Evolutionary conservation across 2,329 filamentous ascomycete species (phyloP).

Genomic region (Nigrospora sphaerica): DNA sequence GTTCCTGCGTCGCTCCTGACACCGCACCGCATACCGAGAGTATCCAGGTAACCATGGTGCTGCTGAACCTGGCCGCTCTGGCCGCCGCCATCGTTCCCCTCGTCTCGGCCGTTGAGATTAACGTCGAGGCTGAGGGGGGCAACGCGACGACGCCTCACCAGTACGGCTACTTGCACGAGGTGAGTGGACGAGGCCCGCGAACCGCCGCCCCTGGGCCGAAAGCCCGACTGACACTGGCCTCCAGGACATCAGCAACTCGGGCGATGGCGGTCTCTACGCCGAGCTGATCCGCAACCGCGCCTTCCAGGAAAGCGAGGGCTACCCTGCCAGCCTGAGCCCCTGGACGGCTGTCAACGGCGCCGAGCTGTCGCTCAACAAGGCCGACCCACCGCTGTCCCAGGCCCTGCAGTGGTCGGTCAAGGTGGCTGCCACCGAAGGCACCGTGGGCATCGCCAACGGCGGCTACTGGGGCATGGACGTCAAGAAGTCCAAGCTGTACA

Average conservation of each 20-base stretch:
- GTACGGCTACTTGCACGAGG: slow-evolving; percentile 39
- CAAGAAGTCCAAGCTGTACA: slow-evolving; percentile 33
- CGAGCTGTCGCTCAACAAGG: slow-evolving; percentile 37
- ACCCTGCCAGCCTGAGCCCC: slow-evolving; percentile 34
- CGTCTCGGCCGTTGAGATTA: slow-evolving; percentile 25
- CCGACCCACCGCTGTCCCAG: slow-evolving; percentile 39
- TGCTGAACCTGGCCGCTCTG: slow-evolving; percentile 10
- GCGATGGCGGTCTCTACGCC: slow-evolving; percentile 67
- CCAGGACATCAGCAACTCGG: slow-evolving; percentile 59
- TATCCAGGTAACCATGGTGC: slow-evolving; percentile 7
- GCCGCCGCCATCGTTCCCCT: slow-evolving; percentile 12
- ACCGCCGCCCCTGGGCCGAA: slow-evolving; percentile 17
- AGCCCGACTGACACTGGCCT: not conserved
- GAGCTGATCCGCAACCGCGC: slow-evolving; percentile 65
- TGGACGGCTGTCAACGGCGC: slow-evolving; percentile 38
- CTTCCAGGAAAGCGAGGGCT: slow-evolving; percentile 49
- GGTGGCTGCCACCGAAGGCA: slow-evolving; percentile 24
- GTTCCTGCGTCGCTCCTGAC: too few relatives aligned
- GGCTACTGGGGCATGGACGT: slow-evolving; percentile 54
- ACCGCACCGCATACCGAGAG: too few relatives aligned
- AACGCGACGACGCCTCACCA: slow-evolving; percentile 36
- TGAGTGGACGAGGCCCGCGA: slow-evolving; percentile 8
- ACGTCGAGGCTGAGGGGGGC: slow-evolving; percentile 27
- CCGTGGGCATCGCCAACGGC: slow-evolving; percentile 42
- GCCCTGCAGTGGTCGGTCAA: slow-evolving; percentile 45